Evolutionary conservation across 176 grass and related monocot species (phyloP).

Genomic region (Puccinellia tenuiflora): DNA sequence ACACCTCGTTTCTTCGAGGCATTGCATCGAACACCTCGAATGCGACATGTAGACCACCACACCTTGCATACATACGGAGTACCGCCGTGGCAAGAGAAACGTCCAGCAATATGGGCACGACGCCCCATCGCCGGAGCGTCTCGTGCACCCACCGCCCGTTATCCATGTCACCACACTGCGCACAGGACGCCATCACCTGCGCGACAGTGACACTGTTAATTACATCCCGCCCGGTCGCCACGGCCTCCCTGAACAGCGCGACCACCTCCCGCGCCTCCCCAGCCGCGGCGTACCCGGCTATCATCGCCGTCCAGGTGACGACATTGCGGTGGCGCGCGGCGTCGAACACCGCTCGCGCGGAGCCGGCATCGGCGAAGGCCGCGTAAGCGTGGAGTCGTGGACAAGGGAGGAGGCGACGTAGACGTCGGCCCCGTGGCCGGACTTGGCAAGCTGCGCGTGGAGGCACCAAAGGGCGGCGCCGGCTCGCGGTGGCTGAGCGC

Average conservation of each 20-base stretch:
- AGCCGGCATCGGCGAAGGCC: not conserved
- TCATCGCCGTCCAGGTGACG: conserved; percentile 47
- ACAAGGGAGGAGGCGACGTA: conserved; percentile 26
- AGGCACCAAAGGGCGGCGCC: not conserved
- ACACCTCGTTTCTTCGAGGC: conserved; percentile 8
- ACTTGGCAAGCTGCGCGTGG: conserved; percentile 25
- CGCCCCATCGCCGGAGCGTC: not conserved
- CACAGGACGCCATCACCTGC: conserved; percentile 35
- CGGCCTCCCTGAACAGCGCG: conserved; percentile 20
- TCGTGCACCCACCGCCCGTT: conserved; percentile 26
- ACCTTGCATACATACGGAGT: not conserved
- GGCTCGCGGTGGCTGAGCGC: not conserved
- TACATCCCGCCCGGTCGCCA: conserved; percentile 1
- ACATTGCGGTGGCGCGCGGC: conserved; percentile 27
- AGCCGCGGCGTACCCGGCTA: conserved; percentile 8
- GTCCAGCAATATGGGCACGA: conserved; percentile 11
- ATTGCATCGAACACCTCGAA: not conserved
- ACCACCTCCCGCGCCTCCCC: conserved; percentile 23
- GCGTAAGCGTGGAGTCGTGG: conserved; percentile 23
- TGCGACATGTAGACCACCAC: not conserved
- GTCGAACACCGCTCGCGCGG: conserved; percentile 25
- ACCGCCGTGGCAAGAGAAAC: not conserved
- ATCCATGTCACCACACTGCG: conserved; percentile 21
- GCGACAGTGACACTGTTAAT: conserved; percentile 27
- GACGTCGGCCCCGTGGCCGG: conserved; percentile 27